Evolutionary conservation across 139 green algal species (phyloP), one percentile per base, ranked within the genome.

Genomic region (Coelastrella sp.): DNA sequence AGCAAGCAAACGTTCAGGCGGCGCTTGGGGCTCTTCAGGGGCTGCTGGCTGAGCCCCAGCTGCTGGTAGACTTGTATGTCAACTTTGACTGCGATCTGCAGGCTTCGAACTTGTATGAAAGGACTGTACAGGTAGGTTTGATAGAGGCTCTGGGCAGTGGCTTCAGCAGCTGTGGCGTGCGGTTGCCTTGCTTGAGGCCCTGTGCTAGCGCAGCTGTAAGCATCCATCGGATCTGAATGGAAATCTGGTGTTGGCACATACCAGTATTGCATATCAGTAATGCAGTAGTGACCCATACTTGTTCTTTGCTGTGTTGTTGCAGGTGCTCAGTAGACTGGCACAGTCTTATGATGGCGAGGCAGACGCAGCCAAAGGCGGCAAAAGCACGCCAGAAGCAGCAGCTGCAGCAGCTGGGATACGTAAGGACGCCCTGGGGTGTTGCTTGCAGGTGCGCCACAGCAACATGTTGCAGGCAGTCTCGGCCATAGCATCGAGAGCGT

Each of bases 11-110:
- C 76, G 87, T 94, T 10, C 77, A 77, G 17, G 81, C 94, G 16
- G 92, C 92, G 20, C 93, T 97, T 57, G 85, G 89, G 16, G 92
- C 88, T 13, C 59, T 97, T 77, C 87, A 91, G 14, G 75, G 65
- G 60, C 73, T 97, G 79, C 93, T 94, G 66, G 82, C 20, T 0
- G 93, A 98, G 22, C 80, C 92, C 7, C 95, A 97, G 93, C 92
- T 97, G 87, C 92, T 97, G 90, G 96, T 98, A 66, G 97, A 99
- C 80, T 77, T 98, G 14, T 99, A 98, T 92, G 96, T 99, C 19
- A 99, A 99, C 92, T 99, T 97, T 90, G 97, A 99, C 92, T 99
- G 97, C 83, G 96, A 99, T 84, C 90, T 98, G 89, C 90, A 96
- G 65, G 95, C 93, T 7, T 91, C 93, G 66, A 96, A 97, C 93